phyloP scores from a whole-genome alignment of 768 basidiomycete genomes.

The Mycena belliarum region DNA sequence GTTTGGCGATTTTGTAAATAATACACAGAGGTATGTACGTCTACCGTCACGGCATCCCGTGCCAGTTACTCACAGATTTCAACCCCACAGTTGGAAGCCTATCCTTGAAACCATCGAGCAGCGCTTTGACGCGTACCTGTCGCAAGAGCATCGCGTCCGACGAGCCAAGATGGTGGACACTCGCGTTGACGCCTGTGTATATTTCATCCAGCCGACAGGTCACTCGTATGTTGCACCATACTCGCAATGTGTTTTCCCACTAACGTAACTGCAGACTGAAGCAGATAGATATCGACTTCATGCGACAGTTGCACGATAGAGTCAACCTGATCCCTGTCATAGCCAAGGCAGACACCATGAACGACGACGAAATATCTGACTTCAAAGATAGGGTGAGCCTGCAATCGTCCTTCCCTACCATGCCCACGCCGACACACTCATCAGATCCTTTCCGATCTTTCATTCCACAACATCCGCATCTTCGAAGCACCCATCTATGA shows the following conservation, averaged over 20 bases:
- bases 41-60: constrained; percentile 16
- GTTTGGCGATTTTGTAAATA: constrained; percentile 99
- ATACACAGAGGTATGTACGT: constrained; percentile 80
- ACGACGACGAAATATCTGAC: constrained; percentile 88
- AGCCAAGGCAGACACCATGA: constrained; percentile 96
- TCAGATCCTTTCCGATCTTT: constrained; percentile 90
- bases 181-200: constrained; percentile 96
- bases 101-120: constrained; percentile 99
- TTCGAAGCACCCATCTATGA: constrained; percentile 98
- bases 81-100: constrained; percentile 82
- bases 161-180: constrained; percentile 91
- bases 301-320: constrained; percentile 93
- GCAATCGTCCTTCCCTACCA: neutral
- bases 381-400: constrained; percentile 86
- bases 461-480: constrained; percentile 93
- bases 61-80: constrained; percentile 15
- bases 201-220: constrained; percentile 98
- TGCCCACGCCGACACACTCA: neutral
- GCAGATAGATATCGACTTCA: constrained; percentile 98
- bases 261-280: constrained; percentile 62
- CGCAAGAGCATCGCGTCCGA: constrained; percentile 98
- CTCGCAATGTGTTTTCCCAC: neutral
- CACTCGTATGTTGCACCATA: constrained; percentile 72
- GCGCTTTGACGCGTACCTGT: constrained; percentile 94
- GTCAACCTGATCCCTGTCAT: constrained; percentile 99